Evolutionary conservation across 257 asterid genomes (phyloP).

Genomic region (Nicotiana undulata): DNA sequence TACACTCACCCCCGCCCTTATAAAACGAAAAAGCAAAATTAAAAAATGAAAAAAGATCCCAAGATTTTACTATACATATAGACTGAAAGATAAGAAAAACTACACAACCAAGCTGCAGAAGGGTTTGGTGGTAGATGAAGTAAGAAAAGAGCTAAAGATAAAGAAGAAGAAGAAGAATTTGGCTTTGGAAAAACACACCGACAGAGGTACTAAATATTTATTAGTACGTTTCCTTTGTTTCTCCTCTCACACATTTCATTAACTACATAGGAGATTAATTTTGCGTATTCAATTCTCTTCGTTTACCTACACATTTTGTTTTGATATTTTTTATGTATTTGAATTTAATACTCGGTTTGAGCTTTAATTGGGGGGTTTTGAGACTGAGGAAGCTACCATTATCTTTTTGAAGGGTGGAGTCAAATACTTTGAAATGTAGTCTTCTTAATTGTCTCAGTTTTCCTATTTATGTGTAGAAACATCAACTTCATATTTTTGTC

Average conservation of each 20-base stretch:
- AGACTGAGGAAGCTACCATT: neutral
- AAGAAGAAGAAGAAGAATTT: slow-evolving; percentile 10
- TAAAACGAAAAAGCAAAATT: neutral
- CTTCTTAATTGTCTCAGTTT: neutral
- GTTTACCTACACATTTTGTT: neutral
- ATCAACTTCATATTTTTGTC: neutral
- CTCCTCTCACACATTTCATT: neutral
- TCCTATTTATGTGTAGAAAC: neutral
- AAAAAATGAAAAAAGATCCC: neutral
- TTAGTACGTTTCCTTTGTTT: neutral
- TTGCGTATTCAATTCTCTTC: slow-evolving; percentile 11
- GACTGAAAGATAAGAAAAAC: neutral
- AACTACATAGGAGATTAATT: slow-evolving; percentile 8
- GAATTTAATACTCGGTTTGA: slow-evolving; percentile 1
- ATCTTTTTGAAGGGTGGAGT: neutral
- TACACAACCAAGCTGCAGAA: neutral
- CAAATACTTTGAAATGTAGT: neutral
- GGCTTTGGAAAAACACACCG: slow-evolving; percentile 8
- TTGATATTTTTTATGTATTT: neutral
- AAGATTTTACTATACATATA: slow-evolving; percentile 11
- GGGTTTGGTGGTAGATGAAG: slow-evolving; percentile 3
- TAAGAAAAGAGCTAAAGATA: slow-evolving; percentile 6
- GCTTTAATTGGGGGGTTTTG: neutral
- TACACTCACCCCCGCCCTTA: neutral
- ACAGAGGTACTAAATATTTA: slow-evolving; percentile 12